Evolutionary conservation across 257 asterid species (phyloP), one percentile per base, ranked within the genome.

Genomic region (Solanum lycopersicoides): DNA sequence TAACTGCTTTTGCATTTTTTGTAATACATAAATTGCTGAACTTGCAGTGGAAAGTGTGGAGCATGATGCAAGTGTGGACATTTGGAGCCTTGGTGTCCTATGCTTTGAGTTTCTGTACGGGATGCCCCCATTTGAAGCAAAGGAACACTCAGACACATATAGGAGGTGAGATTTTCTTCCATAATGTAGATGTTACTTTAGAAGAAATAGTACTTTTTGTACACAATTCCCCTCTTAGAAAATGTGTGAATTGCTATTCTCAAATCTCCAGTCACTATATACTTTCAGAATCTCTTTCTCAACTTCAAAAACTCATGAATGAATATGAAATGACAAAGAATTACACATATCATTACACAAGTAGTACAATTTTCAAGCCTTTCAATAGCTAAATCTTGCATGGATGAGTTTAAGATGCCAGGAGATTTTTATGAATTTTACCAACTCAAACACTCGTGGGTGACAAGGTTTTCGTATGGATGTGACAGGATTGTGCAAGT

Each of bases 101-200:
- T 96, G 99, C 94, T 97, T 95, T 82, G 99, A 97, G 86, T 97
- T 97, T 91, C 93, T 97, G 42, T 97, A 97, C 50, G 99, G 99
- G 56, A 87, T 94, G 35, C 98, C 99, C 73, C 99, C 99, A 80
- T 97, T 97, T 86, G 99, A 97, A 90, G 99, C 98, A 39, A 94
- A 94, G 91, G 98, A 97, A 83, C 99, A 96, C 89, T 92, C 98
- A 0, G 99, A 97, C 92, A 97, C 99, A 5, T 97, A 97, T 88
- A 93, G 93, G 89, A 96, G 99, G 99, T 97, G 91, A 84, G 5
- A 37, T 30, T 82, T 32, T 82, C 32, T 32, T 34, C 41, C 71
- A 82, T 32, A 82, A 82, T 53, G 20, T 0, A 6, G 39, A 30
- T 25, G 16, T 3, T 8, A 23, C 12, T 37, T 20, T 2, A 12